Conservation (phyloP, 768 basidiomycete species). For the Lactarius hatsudake region DNA sequence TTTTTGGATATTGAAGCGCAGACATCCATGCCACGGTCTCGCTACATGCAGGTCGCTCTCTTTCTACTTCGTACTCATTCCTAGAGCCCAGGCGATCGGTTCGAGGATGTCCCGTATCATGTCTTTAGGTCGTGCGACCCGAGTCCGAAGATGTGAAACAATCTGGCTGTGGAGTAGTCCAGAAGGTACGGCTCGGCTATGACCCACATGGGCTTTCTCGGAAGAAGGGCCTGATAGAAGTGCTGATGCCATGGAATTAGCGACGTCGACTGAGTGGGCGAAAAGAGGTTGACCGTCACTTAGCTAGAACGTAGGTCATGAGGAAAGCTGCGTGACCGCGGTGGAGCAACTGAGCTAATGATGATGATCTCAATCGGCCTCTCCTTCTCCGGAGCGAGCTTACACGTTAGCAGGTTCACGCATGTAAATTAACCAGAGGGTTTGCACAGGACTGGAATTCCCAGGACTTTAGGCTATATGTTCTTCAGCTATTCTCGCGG, state of each 20-base stretch:
- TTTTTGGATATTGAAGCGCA: not conserved
- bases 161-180: slow-evolving; percentile 3
- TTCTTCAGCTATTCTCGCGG: not conserved
- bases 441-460: not conserved
- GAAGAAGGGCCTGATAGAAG: not conserved
- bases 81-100: not conserved
- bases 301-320: not conserved
- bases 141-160: not conserved
- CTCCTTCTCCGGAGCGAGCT: slow-evolving; percentile 4
- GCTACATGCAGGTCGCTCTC: not conserved
- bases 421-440: not conserved
- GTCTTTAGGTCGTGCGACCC: not conserved
- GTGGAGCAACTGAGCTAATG: not conserved
- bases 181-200: not conserved
- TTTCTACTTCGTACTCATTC: not conserved
- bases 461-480: not conserved
- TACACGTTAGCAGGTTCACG: slow-evolving; percentile 2
- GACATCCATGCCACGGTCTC: not conserved
- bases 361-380: not conserved
- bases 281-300: not conserved
- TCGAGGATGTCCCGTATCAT: not conserved
- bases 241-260: not conserved
- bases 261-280: not conserved
- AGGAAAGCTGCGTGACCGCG: not conserved
- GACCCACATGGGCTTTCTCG: not conserved